Conservation (phyloP, 2,329 filamentous ascomycete genomes). For the Nemania sp. region DNA sequence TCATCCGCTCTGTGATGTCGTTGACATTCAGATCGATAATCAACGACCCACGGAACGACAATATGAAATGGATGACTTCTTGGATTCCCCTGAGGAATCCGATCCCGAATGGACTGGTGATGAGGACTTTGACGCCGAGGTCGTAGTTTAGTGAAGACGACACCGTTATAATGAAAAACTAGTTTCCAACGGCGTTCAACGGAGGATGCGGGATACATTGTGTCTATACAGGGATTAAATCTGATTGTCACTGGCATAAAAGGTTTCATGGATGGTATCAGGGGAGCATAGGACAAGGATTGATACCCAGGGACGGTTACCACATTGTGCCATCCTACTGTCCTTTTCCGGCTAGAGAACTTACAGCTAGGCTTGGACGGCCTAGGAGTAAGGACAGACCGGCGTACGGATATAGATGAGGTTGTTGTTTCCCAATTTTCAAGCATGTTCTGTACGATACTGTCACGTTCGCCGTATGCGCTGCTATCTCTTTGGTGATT, state of each 20-base stretch:
- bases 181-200: no score
- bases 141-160: no score
- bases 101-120: constrained; percentile 61
- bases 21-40: constrained; percentile 76
- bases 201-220: background rate
- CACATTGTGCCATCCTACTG: background rate
- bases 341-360: no score
- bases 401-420: background rate
- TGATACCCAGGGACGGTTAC: constrained; percentile 19
- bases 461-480: no score
- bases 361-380: no score
- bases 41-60: constrained; percentile 70
- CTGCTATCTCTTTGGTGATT: no score
- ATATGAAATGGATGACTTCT: constrained; percentile 72
- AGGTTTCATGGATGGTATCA: constrained; percentile 6
- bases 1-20: constrained; percentile 71
- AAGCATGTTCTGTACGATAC: background rate
- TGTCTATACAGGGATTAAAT: background rate
- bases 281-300: constrained; percentile 9
- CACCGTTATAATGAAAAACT: no score
- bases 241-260: background rate
- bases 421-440: background rate
- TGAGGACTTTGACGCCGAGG: no score
- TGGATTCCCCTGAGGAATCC: constrained; percentile 58
- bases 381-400: background rate